Evolutionary conservation across 2,329 filamentous ascomycete species (phyloP), one percentile per base, ranked within the genome.

Genomic region (Zalaria obscura): DNA sequence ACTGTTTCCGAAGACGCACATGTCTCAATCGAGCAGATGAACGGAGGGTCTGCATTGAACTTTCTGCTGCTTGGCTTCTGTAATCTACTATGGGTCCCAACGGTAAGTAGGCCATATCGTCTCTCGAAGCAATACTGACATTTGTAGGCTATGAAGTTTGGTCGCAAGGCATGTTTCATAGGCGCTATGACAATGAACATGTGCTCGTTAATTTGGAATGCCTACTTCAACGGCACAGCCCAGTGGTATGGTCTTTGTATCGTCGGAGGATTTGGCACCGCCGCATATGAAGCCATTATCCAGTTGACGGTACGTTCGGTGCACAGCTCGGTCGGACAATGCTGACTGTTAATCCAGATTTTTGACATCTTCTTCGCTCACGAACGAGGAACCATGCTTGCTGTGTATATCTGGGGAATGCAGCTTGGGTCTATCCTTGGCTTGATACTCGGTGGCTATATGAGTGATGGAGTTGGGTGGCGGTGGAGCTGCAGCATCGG

Each of bases 51-150:
- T 27, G 62, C 62, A 1, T 46, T 65, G 5, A 63, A 63, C 40
- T 65, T 64, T 39, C 54, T 64, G 2, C 53, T 64, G 5, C 48
- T 65, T 25, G 61, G 60, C 4, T 61, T 65, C 37, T 55, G 61
- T 46, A 65, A 65, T 35, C 57, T 65, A 27, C 58, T 63, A 42
- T 64, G 60, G 58, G 61, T 61, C 43, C 59, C 59, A 1, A 18
- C 18, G 18, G 18, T 18, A 18, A 18, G 18, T 18, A 18, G 18
- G 18, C 18, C 18, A 18, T 18, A 18, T 18, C 18, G 18, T 18
- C 18, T 18, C 18, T 18, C 18, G 18, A 18, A 18, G 18, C 18
- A 18, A 18, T 18, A 18, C 18, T 18, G 18, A 18, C 18, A 18
- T 18, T 18, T 18, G 18, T 18, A 18, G 18, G 18, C 18, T 18